A percentile compares a stretch with the other conserved stretches of the same genome.
Conservation (phyloP, 768 basidiomycete genomes). For the Mycena floridula region DNA sequence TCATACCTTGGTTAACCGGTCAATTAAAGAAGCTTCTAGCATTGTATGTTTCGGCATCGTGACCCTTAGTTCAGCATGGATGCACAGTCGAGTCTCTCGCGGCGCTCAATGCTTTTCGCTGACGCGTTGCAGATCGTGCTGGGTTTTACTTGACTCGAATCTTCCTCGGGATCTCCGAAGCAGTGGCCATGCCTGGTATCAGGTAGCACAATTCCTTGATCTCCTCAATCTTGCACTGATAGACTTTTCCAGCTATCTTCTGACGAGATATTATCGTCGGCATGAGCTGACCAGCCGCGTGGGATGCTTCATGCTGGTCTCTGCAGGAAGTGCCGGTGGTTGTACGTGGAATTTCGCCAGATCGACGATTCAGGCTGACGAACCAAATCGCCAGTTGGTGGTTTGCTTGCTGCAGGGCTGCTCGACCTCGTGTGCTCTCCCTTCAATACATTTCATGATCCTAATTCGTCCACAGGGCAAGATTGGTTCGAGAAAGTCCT, state of each 20-base stretch:
- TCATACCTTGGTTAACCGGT: neutral
- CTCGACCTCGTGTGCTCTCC: too few relatives aligned
- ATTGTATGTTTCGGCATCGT: conserved; percentile 3
- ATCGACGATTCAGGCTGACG: neutral
- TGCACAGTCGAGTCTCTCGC: too few relatives aligned
- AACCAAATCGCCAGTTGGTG: neutral
- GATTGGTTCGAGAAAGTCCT: conserved; percentile 1
- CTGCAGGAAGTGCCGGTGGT: conserved; percentile 1
- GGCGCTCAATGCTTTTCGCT: too few relatives aligned
- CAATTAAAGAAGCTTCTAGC: too few relatives aligned
- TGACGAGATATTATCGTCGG: conserved; percentile 6
- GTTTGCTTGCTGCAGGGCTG: conserved; percentile 4
- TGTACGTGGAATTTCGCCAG: neutral
- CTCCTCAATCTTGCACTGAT: neutral
- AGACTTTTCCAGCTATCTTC: conserved; percentile 1
- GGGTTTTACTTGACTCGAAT: conserved; percentile 5
- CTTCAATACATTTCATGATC: too few relatives aligned
- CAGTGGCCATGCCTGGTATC: too few relatives aligned
- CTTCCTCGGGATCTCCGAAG: conserved; percentile 2
- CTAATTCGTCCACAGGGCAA: too few relatives aligned
- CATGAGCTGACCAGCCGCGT: conserved; percentile 3
- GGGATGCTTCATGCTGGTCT: conserved; percentile 5
- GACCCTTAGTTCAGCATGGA: conserved; percentile 2
- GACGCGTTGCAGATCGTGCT: too few relatives aligned
- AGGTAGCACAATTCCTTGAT: neutral